These are phyloP conservation scores for Aegilops speltoides DNA, from an alignment of 176 grass and related monocot species.

Conservation along the genomic window DNA sequence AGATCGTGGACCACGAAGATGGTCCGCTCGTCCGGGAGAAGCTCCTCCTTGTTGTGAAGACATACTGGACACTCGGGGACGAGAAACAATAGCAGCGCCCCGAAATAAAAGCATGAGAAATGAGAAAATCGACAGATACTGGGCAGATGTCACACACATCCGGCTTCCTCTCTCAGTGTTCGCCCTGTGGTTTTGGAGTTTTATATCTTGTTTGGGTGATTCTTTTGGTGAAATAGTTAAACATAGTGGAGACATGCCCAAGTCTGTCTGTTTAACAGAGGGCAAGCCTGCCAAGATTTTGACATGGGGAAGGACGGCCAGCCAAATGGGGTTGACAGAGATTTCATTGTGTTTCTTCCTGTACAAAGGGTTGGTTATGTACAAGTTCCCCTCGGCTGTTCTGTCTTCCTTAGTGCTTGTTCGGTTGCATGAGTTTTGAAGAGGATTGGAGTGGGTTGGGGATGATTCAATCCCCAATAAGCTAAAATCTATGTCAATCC, in stretches of 20 bases:
- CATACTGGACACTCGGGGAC: constrained; percentile 73
- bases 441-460: no score
- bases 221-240: constrained; percentile 29
- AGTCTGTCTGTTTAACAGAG: constrained; percentile 8
- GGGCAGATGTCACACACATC: constrained; percentile 4
- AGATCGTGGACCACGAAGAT: constrained; percentile 89
- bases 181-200: constrained; percentile 23
- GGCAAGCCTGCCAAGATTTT: constrained; percentile 12
- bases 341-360: not conserved
- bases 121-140: constrained; percentile 19
- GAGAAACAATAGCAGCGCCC: constrained; percentile 44
- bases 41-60: constrained; percentile 88
- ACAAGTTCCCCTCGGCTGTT: not conserved
- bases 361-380: not conserved
- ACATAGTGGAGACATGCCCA: constrained; percentile 9
- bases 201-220: not conserved
- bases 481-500: no score
- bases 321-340: constrained; percentile 27
- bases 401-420: no score
- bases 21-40: constrained; percentile 89
- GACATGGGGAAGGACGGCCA: constrained; percentile 3
- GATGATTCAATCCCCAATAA: no score
- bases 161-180: not conserved
- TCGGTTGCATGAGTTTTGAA: no score
- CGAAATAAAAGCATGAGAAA: constrained; percentile 30